Percentiles rank a stretch among this genome's conserved stretches.
These are phyloP conservation scores for Serendipita sp. DNA, from an alignment of 768 basidiomycete genomes.

Conservation along the genomic window DNA sequence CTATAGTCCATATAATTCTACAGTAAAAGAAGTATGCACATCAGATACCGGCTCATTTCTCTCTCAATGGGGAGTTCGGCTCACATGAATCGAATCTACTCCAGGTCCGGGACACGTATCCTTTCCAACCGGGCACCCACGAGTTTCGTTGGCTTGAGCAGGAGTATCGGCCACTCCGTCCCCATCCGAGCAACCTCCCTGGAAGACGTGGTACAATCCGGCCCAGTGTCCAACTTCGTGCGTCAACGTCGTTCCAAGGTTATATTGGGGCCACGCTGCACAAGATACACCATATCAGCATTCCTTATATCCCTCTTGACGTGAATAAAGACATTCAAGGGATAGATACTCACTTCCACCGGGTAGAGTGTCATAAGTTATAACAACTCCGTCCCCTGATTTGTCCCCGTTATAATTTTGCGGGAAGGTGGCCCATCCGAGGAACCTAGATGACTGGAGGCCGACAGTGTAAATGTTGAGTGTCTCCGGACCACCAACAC, in stretches of 20 bases:
- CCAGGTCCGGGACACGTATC: slow-evolving; percentile 21
- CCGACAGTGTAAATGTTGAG: slow-evolving; percentile 2
- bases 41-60: too few relatives aligned
- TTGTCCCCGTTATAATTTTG: slow-evolving; percentile 24
- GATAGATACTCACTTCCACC: too few relatives aligned
- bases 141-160: slow-evolving; percentile 16
- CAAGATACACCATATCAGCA: too few relatives aligned
- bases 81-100: slow-evolving; percentile 13
- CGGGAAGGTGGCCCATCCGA: slow-evolving; percentile 35
- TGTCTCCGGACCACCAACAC: not conserved
- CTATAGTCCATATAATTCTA: too few relatives aligned
- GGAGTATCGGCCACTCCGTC: slow-evolving; percentile 16
- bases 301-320: too few relatives aligned
- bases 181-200: slow-evolving; percentile 17
- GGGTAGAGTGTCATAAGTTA: slow-evolving; percentile 20
- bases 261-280: too few relatives aligned
- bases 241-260: slow-evolving; percentile 19
- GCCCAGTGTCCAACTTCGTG: slow-evolving; percentile 27
- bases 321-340: too few relatives aligned
- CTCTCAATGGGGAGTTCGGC: too few relatives aligned
- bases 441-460: not conserved
- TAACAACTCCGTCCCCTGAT: slow-evolving; percentile 32
- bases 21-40: too few relatives aligned
- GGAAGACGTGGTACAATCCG: slow-evolving; percentile 28
- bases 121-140: slow-evolving; percentile 22